These are phyloP conservation scores for Xylaria telfairii DNA, from an alignment of 495 filamentous ascomycete species.

Conservation along the genomic window DNA sequence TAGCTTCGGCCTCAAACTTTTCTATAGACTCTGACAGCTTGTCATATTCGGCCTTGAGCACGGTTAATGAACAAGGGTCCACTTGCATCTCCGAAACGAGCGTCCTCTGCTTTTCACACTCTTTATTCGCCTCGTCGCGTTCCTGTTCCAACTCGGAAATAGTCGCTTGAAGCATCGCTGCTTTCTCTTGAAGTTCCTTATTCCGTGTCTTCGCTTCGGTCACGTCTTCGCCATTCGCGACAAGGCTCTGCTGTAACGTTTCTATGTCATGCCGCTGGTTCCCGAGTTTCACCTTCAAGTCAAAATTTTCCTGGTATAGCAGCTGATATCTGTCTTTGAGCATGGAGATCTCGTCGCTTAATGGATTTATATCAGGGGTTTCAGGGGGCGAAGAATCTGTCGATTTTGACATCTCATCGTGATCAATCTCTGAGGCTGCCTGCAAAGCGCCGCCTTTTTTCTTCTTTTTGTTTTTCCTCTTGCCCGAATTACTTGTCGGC, in stretches of 20 bases:
- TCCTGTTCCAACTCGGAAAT: not conserved
- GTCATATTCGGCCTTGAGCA: no score
- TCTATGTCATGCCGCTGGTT: not conserved
- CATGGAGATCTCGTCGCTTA: conserved; percentile 48
- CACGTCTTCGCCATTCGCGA: not conserved
- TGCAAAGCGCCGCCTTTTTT: conserved; percentile 66
- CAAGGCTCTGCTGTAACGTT: not conserved
- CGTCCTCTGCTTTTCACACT: no score
- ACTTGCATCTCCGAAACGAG: no score
- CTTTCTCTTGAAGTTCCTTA: conserved; percentile 73
- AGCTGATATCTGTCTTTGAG: conserved; percentile 62
- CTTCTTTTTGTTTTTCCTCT: conserved; percentile 91
- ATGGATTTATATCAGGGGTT: conserved; percentile 33
- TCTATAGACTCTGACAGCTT: no score
- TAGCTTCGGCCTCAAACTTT: no score
- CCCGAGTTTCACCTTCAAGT: not conserved
- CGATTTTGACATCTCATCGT: conserved; percentile 40
- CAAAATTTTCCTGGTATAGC: not conserved
- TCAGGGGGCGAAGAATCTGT: conserved; percentile 34
- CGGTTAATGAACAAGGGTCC: no score
- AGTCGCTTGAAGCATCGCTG: conserved; percentile 29
- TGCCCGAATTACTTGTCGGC: conserved; percentile 47
- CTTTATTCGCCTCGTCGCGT: not conserved
- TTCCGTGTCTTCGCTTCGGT: conserved; percentile 39
- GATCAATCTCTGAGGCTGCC: conserved; percentile 27